Base-by-base conservation (phyloP, 116 monocot species). In the Thalassia testudinum region DNA sequence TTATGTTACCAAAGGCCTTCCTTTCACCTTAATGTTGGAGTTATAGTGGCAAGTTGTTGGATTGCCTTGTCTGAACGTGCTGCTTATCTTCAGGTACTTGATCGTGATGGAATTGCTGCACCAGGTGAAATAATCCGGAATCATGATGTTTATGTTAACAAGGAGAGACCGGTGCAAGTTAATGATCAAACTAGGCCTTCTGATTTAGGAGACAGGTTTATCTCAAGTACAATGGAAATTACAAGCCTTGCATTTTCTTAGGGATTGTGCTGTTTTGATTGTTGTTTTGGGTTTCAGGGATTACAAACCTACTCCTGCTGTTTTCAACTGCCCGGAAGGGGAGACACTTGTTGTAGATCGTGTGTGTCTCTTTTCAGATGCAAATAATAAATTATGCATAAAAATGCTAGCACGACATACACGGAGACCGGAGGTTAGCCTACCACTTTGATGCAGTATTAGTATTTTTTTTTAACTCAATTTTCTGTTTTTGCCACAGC, bases 81-180 rank as follows among this genome's bases (percentile, higher is more conserved):
- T n/a, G 10, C 30, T 34, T 34, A 28, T 34, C 11, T 51, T 60
- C 57, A 92, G 85, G 77, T 81, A 71, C 53, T 95, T 50, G 95
- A 88, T 84, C 49, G 22, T 44, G 95, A 95, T 74, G 95, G 95
- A 63, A 84, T 95, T 74, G 95, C 85, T 54, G 59, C 78, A 12
- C 95, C 95, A 30, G 95, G 95, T 53, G 74, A 85, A 68, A 84
- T 87, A 43, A 66, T 95, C 52, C 67, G 75, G 37, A 81, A 84
- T 63, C 72, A 78, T 67, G 84, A 95, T 64, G 45, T 85, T 25
- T 72, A 62, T 78, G 84, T 88, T 22, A 79, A 87, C 43, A 95
- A 88, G 55, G 66, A 75, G 56, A 81, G 78, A 71, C 95, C 88
- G 12, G 66, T 23, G 58, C 67, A 64, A 56, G 52, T 67, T 16